Base-by-base conservation (phyloP, 1,139 yeast species). In the Geotrichum candidum region DNA sequence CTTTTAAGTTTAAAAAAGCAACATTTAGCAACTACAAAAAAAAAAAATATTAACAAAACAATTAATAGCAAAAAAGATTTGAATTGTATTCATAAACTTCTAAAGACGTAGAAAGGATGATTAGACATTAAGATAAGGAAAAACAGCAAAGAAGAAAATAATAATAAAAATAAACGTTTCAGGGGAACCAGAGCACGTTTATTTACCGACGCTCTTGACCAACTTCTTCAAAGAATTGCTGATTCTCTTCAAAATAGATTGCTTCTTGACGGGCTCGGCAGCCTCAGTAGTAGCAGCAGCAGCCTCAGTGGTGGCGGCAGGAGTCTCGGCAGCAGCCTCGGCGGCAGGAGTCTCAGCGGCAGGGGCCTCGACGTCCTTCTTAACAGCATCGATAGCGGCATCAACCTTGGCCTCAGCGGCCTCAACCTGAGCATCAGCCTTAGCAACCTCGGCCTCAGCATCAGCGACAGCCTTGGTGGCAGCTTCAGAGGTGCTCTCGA, bases 241-340 rank as follows among this genome's bases (percentile, higher is more conserved):
- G 15, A 60, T 27, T 54, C 51, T 58, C 60, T 57, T 57, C 7
- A 58, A 10, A 22, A 57, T 23, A 41, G 58, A 53, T 46, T 46
- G 61, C 59, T 57, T 58, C 58, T 57, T 55, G 31, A 51, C 63
- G 18, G 58, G 57, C 45, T 48, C 56, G 38, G 50, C 58, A 51
- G 58, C 50, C 10, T 45, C 51, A 25, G 41, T 51, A 10, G 56
- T 27, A 27, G 31, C 51, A 51, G 52, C 38, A 41, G 54, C 65
- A 22, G 65, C 61, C 31, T 65, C 71, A 46, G 72, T 68, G 22
- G 22, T 67, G 51, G 65, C 62, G 29, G 63, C 66, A 25, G 62
- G 66, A 25, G 65, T 66, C 46, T 64, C 71, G 53, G 63, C 65
- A 60, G 65, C 68, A 45, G 62, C 66, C 46, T 64, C 71, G 53